Conservation (phyloP, 805 yeast species). For the Candida silvicultrix region DNA sequence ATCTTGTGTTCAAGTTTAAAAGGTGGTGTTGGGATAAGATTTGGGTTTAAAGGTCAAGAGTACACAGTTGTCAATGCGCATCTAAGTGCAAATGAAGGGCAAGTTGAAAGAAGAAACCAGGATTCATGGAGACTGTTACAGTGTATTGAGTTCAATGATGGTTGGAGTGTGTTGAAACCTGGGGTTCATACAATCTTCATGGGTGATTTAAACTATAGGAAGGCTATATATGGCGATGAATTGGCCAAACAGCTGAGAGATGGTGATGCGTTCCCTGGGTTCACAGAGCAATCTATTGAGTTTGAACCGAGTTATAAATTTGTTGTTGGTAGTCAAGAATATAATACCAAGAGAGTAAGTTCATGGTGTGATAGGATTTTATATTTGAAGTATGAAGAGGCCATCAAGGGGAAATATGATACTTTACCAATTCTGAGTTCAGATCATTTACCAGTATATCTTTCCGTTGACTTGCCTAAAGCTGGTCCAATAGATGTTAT, state of each 20-base stretch:
- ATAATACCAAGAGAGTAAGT: conserved; percentile 57
- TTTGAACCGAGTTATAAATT: conserved; percentile 85
- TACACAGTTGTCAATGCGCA: conserved; percentile 68
- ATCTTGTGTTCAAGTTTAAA: conserved; percentile 56
- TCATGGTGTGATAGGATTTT: conserved; percentile 91
- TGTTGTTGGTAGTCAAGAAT: conserved; percentile 38
- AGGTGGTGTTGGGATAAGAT: conserved; percentile 64
- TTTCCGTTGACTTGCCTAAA: conserved; percentile 43
- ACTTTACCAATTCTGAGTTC: conserved; percentile 49
- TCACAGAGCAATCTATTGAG: conserved; percentile 54
- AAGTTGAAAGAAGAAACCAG: conserved; percentile 42
- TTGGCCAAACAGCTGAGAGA: conserved; percentile 23
- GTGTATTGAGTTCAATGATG: conserved; percentile 53
- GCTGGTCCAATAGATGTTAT: conserved; percentile 27
- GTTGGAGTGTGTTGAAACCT: conserved; percentile 45
- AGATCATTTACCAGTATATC: conserved; percentile 77
- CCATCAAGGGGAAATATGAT: conserved; percentile 33
- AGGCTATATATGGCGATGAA: conserved; percentile 31
- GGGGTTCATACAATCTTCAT: conserved; percentile 57
- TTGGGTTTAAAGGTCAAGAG: conserved; percentile 24
- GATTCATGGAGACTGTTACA: conserved; percentile 46
- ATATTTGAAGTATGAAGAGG: conserved; percentile 37
- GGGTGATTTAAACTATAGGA: conserved; percentile 86
- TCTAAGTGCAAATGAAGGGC: conserved; percentile 75
- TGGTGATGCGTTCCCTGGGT: conserved; percentile 50